A percentile compares a stretch with the other conserved stretches of the same genome.
Evolutionary conservation across 1,284 basidiomycete species (phyloP).

Genomic region (Ustilago trichophora): DNA sequence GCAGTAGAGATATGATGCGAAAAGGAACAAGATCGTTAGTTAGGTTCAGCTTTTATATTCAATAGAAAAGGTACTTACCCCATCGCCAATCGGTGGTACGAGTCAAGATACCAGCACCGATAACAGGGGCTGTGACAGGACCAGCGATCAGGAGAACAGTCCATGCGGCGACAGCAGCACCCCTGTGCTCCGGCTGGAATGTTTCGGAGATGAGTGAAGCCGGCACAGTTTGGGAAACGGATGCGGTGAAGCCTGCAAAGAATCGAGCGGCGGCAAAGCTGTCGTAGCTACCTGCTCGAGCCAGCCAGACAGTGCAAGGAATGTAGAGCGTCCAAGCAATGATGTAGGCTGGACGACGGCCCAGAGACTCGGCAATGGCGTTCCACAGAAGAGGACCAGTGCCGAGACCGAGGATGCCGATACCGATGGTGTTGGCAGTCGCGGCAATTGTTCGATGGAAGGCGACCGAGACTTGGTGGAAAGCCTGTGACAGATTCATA

Average conservation of each 20-base stretch:
- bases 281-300: constrained; percentile 46
- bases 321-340: constrained; percentile 65
- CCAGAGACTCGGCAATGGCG: constrained; percentile 53
- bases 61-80: constrained; percentile 4
- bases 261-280: constrained; percentile 49
- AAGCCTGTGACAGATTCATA: constrained; percentile 18
- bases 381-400: constrained; percentile 65
- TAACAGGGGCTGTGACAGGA: constrained; percentile 65
- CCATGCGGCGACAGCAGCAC: constrained; percentile 65
- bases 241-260: constrained; percentile 42
- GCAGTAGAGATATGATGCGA: background rate
- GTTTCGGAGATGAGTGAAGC: constrained; percentile 46
- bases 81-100: constrained; percentile 49
- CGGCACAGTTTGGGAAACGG: constrained; percentile 43
- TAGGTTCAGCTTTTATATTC: background rate
- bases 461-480: constrained; percentile 49
- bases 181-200: constrained; percentile 60
- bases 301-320: constrained; percentile 65
- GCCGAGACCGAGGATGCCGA: constrained; percentile 66
- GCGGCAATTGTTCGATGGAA: constrained; percentile 53
- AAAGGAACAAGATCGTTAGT: background rate
- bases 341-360: constrained; percentile 65
- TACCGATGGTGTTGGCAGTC: constrained; percentile 66
- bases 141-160: constrained; percentile 53
- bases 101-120: constrained; percentile 61